phyloP scores from a whole-genome alignment of 345 rosid genomes.

The Raphanus sativus region DNA sequence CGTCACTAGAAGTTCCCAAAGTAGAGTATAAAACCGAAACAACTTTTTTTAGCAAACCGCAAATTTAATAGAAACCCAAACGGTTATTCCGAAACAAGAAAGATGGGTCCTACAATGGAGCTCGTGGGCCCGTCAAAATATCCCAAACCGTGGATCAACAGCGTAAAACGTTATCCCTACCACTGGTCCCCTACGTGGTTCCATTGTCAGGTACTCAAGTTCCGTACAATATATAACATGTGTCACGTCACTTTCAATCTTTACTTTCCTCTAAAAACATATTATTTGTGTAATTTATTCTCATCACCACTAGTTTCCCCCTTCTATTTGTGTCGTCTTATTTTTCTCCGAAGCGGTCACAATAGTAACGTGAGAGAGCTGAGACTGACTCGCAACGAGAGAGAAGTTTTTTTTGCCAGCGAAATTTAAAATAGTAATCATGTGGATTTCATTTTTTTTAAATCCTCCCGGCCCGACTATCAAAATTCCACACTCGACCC shows the following conservation, averaged over 20 bases:
- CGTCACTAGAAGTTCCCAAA: neutral
- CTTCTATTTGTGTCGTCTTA: neutral
- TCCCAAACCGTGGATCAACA: neutral
- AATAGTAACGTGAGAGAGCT: neutral
- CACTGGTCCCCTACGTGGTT: neutral
- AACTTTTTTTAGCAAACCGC: neutral
- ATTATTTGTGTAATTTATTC: neutral
- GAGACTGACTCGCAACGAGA: neutral
- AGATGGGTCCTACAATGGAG: neutral
- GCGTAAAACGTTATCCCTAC: neutral
- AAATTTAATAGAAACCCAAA: neutral
- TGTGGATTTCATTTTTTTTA: neutral
- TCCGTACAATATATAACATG: neutral
- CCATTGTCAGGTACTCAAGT: neutral
- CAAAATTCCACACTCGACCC: neutral
- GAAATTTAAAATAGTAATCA: neutral
- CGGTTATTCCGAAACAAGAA: neutral
- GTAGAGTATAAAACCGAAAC: neutral
- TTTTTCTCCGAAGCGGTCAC: neutral
- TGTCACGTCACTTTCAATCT: constrained; percentile 7
- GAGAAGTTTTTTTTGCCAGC: neutral
- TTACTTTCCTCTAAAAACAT: neutral
- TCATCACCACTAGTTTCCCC: neutral
- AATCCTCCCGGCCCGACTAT: neutral
- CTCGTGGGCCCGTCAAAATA: neutral